phyloP scores from a whole-genome alignment of 352 stramenopile genomes.

The Discostella stelligera region DNA sequence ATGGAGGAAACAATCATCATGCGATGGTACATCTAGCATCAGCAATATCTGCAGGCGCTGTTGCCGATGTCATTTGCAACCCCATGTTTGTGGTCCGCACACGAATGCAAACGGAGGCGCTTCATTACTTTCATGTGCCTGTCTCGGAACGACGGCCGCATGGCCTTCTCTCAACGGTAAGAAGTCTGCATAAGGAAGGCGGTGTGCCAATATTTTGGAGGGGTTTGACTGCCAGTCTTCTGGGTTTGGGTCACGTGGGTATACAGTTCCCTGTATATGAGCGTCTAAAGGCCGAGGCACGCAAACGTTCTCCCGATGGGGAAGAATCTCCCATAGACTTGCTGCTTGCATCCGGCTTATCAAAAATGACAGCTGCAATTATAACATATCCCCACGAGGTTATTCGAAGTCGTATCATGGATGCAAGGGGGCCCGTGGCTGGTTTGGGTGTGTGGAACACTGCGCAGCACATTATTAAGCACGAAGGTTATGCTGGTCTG shows the following conservation, averaged over 20 bases:
- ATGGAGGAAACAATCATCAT: slow-evolving; percentile 42
- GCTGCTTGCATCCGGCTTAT: slow-evolving; percentile 68
- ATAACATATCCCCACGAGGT: slow-evolving; percentile 83
- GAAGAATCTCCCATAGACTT: slow-evolving; percentile 69
- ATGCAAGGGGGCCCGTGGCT: slow-evolving; percentile 47
- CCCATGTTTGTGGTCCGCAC: slow-evolving; percentile 81
- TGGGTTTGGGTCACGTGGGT: slow-evolving; percentile 78
- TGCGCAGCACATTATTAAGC: slow-evolving; percentile 51
- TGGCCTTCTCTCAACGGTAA: slow-evolving; percentile 59
- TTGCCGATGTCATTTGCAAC: slow-evolving; percentile 81
- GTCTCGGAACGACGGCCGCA: slow-evolving; percentile 27
- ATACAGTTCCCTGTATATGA: slow-evolving; percentile 84
- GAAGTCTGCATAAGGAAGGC: slow-evolving; percentile 54
- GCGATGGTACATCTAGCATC: slow-evolving; percentile 65
- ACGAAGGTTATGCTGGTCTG: slow-evolving; percentile 70
- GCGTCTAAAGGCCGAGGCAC: slow-evolving; percentile 64
- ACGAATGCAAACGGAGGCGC: slow-evolving; percentile 77
- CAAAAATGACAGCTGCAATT: slow-evolving; percentile 74
- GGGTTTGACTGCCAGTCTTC: slow-evolving; percentile 74
- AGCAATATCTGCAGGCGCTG: slow-evolving; percentile 66
- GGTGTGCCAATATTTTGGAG: slow-evolving; percentile 76
- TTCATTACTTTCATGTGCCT: slow-evolving; percentile 65
- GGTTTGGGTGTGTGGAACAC: slow-evolving; percentile 50
- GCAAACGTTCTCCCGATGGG: slow-evolving; percentile 33
- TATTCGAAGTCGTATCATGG: slow-evolving; percentile 78